phyloP scores from a whole-genome alignment of 2,329 filamentous ascomycete genomes.

The Raffaelea ambrosiae region DNA sequence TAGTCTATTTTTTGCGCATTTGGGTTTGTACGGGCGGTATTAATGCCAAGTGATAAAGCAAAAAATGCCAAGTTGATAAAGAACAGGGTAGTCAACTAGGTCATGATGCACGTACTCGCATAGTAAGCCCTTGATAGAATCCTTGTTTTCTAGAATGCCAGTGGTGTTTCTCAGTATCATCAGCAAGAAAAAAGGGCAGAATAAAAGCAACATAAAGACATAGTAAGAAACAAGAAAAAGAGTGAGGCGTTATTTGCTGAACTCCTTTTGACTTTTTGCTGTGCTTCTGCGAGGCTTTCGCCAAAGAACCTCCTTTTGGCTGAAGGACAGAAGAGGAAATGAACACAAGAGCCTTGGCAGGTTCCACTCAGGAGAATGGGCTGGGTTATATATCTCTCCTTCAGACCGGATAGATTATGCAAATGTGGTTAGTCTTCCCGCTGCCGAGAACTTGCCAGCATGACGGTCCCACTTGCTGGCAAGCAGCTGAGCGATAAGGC shows the following conservation, averaged over 20 bases:
- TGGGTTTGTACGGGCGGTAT: not conserved
- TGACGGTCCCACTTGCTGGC: too few relatives aligned
- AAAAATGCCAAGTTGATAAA: slow-evolving; percentile 1
- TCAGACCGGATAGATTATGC: not conserved
- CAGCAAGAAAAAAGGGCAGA: not conserved
- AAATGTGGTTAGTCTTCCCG: not conserved
- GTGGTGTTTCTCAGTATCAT: not conserved
- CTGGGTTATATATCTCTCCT: not conserved
- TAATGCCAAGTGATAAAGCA: slow-evolving; percentile 1
- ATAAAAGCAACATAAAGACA: not conserved
- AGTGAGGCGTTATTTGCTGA: not conserved
- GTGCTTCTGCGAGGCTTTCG: not conserved
- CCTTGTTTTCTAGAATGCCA: not conserved
- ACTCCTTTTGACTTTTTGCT: not conserved
- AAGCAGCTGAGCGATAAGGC: too few relatives aligned
- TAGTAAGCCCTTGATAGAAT: not conserved
- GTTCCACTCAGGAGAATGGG: not conserved
- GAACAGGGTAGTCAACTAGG: not conserved
- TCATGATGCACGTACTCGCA: not conserved
- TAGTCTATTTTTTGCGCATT: not conserved
- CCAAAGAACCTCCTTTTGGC: not conserved
- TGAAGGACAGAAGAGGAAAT: slow-evolving; percentile 3
- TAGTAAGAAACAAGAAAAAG: not conserved
- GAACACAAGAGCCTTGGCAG: not conserved
- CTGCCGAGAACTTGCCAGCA: not conserved